Base-by-base conservation (phyloP, 2,329 filamentous ascomycete species). In the Cordyceps fumosorosea region DNA sequence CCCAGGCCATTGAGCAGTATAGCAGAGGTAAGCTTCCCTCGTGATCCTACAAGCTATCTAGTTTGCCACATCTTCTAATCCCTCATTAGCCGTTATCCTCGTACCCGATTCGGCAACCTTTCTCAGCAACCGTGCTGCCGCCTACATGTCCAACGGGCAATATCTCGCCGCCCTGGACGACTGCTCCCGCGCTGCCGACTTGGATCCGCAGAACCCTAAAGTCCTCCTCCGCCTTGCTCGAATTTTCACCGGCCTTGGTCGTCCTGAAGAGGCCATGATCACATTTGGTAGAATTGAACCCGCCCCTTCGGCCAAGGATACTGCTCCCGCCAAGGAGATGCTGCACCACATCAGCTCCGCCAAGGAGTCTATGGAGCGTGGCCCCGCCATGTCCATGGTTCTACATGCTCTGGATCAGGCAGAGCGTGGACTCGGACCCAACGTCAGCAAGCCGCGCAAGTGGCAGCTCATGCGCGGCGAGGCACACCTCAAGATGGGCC, bases 401-500 rank as follows among this genome's bases (percentile, higher is more conserved):
- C 80, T 96, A 59, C 91, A 95, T 75, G 93, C 92, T 11, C 83
- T 99, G 47, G 93, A 98, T 69, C 89, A 95, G 77, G 95, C 95
- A 10, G 91, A 95, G 72, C 88, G 88, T 70, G 83, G 88, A 3
- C 83, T 99, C 5, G 93, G 91, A 12, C 70, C 80, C 12, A 84
- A 85, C n/a, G 91, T 91, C 24, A 81, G 84, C 69, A 90, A 88
- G 76, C 95, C 95, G 44, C 86, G 93, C 72, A 95, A 95, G 77
- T 99, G 95, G 95, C 90, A 89, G 72, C 80, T 98, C 65, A 88
- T 99, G 87, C 87, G 91, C 42, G 93, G 91, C 63, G 91, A 96
- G 76, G 93, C 93, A 11, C 90, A 96, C 71, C 77, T 99, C 64
- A 93, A 93, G 78, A 96, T 98, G 88, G 91, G 90, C 64, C 92